Evolutionary conservation across 805 yeast genomes (phyloP), one percentile per base, ranked within the genome.

Genomic region (Saccharomycopsis sp.): DNA sequence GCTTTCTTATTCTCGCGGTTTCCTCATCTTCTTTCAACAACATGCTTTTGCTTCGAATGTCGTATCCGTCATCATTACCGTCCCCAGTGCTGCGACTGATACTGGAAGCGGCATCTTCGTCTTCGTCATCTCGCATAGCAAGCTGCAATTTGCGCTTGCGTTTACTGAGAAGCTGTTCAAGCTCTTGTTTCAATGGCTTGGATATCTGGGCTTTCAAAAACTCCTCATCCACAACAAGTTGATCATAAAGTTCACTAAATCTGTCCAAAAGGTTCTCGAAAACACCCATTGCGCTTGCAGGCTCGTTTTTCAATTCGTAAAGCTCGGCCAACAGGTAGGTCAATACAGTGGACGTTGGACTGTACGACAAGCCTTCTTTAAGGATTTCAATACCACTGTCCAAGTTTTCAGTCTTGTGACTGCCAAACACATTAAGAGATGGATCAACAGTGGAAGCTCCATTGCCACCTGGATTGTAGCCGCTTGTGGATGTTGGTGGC

Each of bases 321-420:
- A 72, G 58, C 53, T 83, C 95, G 2, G 88, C 77, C 32, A 80
- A 59, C 50, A 76, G 75, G 50, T 77, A 75, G 10, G 79, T 67
- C 36, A 89, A 61, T 12, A 85, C 61, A 42, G 77, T 70, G 40
- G 94, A 81, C 35, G 62, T 63, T 3, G 94, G 89, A 56, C 83
- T 85, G 16, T 82, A 70, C 21, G 58, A 49, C 5, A 81, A 52
- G 2, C 84, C 84, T 39, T 70, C 69, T 12, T 56, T 58, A 31
- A 85, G 59, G 17, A 79, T 51, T 27, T 70, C 71, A 20, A 73
- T 38, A 12, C 41, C 37, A 5, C 17, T 33, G 10, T 36, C 45
- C 5, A 31, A 18, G 33, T 42, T 42, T 10, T 42, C 41, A 6
- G 30, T 17, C 16, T 22, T 30, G 18, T 30, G 30, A 26, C 25